Evolutionary conservation across 768 basidiomycete genomes (phyloP), one percentile per base, ranked within the genome.

Genomic region (Tricholomella constricta): DNA sequence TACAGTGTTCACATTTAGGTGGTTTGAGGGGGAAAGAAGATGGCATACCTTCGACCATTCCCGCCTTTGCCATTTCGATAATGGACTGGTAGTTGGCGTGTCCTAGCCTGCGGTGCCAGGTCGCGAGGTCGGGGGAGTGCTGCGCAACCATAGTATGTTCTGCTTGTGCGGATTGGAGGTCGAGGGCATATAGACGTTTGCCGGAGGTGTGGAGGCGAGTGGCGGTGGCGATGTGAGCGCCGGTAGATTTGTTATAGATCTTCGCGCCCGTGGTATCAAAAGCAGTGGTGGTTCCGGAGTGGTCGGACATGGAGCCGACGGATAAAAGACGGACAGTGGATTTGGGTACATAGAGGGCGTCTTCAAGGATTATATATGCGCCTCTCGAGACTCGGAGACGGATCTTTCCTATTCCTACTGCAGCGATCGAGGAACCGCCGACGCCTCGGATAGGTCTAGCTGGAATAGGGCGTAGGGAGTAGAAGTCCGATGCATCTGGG

Each of bases 1-100:
- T 62, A 51, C 75, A 76, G 34, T 57, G 55, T 42, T 67, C 63
- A 61, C 70, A 73, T 48, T 60, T 64, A 2, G 61, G 51, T 1
- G 69, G 65, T 5, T 55, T 27, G 36, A 47, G 17, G 26, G 62
- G 56, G 15, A 63, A 55, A 51, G 60, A 45, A 20, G 57, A 35
- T 12, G 56, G 59, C 59, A 68, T 65, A 64, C 66, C 68, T 58
- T 53, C 38, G 48, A 48, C n/a, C 19, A 25, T 15, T 20, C 35
- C 44, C 5, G 38, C 29, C 4, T 15, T 17, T 4, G 36, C 46
- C 37, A 42, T 19, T 35, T 50, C 41, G 20, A 69, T 36, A 9
- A 43, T 36, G 1, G 41, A 4, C 22, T 46, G 51, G n/a, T 45
- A 52, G 19, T 52, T 52, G 23, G 51, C 36, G 37, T 52, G 51